These are phyloP conservation scores for Pachysolen tannophilus DNA, from an alignment of 805 yeast species.

Conservation along the genomic window DNA sequence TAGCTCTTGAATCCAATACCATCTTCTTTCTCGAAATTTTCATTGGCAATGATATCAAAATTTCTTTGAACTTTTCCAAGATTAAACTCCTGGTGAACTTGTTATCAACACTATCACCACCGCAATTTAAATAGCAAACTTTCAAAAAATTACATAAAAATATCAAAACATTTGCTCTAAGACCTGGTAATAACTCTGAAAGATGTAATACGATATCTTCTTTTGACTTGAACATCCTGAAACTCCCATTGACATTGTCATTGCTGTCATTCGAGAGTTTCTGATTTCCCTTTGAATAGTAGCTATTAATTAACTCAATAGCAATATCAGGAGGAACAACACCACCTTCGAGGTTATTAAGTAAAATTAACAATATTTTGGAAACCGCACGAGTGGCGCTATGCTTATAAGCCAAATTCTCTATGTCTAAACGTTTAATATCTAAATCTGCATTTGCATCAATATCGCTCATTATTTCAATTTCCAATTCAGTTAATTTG, in stretches of 20 bases:
- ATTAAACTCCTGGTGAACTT: constrained; percentile 15
- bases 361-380: constrained; percentile 19
- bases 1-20: constrained; percentile 15
- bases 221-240: constrained; percentile 6
- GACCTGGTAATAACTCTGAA: constrained; percentile 30
- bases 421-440: constrained; percentile 8
- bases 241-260: too few relatives aligned
- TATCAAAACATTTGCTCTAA: constrained; percentile 32
- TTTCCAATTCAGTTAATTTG: constrained; percentile 10
- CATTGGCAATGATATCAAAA: constrained; percentile 22
- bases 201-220: constrained; percentile 22
- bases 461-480: constrained; percentile 9
- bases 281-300: constrained; percentile 8
- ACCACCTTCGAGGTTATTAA: constrained; percentile 30
- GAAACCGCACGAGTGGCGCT: constrained; percentile 18
- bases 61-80: constrained; percentile 21
- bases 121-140: constrained; percentile 14
- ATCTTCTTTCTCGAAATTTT: constrained; percentile 17
- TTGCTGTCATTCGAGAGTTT: constrained; percentile 7
- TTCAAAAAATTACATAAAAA: constrained; percentile 30
- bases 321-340: constrained; percentile 27
- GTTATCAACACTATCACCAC: neutral
- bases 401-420: constrained; percentile 13
- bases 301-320: constrained; percentile 9
- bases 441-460: constrained; percentile 10